A percentile compares a stretch with the other conserved stretches of the same genome.
Conservation (phyloP, 75 land plant genomes). For the Sequoiadendron giganteum region DNA sequence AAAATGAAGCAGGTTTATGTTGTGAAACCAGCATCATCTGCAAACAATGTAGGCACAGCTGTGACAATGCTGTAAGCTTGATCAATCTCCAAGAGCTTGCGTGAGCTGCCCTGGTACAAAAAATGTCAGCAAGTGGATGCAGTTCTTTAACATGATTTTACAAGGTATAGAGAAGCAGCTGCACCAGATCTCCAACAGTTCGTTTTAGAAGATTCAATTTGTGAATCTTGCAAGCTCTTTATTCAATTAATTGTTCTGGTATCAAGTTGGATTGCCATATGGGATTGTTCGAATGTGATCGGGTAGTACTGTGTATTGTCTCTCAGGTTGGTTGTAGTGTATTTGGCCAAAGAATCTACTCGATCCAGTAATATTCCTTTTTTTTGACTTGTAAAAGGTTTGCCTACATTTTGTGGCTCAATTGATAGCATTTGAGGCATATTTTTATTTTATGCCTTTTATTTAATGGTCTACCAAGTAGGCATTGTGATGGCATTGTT, state of each 20-base stretch:
- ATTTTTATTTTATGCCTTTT: conserved; percentile 3
- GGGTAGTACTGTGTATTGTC: conserved; percentile 5
- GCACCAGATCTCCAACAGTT: neutral
- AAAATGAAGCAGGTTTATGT: conserved; percentile 88
- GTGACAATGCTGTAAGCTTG: conserved; percentile 7
- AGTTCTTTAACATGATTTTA: neutral
- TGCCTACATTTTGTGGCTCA: conserved; percentile 12
- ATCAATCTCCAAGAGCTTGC: neutral
- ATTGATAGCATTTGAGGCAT: conserved; percentile 10
- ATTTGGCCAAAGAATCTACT: conserved; percentile 2
- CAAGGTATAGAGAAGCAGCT: neutral
- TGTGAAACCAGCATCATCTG: conserved; percentile 43
- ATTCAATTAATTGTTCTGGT: conserved; percentile 1
- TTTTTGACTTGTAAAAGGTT: neutral
- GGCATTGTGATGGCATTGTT: neutral
- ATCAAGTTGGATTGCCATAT: conserved; percentile 5
- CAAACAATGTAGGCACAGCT: conserved; percentile 3
- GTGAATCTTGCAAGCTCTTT: conserved; percentile 1
- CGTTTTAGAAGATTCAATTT: conserved; percentile 3
- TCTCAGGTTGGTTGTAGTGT: conserved; percentile 8
- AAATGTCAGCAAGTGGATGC: neutral
- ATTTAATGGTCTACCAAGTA: conserved; percentile 7
- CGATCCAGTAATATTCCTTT: neutral
- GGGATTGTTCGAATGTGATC: conserved; percentile 3
- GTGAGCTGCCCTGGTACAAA: neutral